Base-by-base conservation (phyloP, 179 eudicot species). In the Beta macrorhiza region DNA sequence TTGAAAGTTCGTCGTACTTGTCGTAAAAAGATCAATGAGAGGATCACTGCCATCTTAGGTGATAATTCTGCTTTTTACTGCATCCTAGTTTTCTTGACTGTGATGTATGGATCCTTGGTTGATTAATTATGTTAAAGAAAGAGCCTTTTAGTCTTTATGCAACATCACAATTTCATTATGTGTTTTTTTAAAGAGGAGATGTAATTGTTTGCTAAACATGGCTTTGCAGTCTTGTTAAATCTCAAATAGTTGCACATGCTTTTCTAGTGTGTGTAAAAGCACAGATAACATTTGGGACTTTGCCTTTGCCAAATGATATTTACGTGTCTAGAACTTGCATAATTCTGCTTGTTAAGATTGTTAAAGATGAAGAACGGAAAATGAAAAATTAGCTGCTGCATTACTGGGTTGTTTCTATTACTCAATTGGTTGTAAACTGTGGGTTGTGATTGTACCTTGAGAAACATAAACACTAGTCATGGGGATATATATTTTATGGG, bases 21-120 rank as follows among this genome's bases (percentile, higher is more conserved):
- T 82, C 90, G 98, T 73, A 90, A 84, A 82, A 96, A 92, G 87
- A 88, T 96, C 61, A 88, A 87, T 44, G 99, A 91, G 78, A 91
- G 98, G 83, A 94, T 96, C 57, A 80, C 78, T 75, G 93, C 97
- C 76, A 81, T 94, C 78, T 84, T 78, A 58, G 97, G 99, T 91
- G 75, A 87, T 80, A 22, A 20, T 44, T 53, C 10, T 22, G 68
- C 14, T 62, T 13, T 19, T 45, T 19, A 22, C 37, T 14, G 6
- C 3, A 10, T 67, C 25, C 53, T 19, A 12, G 49, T 49, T 11
- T 1, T 44, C 1, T 79, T 79, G 37, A 47, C 51, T 51, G 11
- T 67, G 78, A 14, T 52, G 52, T 56, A 42, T 32, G 44, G 22
- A 74, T 73, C 49, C 10, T 45, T 42, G 20, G 1, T 7, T 55